Base-by-base conservation (phyloP, 2,329 filamentous ascomycete species). In the Penicillium concentricum region DNA sequence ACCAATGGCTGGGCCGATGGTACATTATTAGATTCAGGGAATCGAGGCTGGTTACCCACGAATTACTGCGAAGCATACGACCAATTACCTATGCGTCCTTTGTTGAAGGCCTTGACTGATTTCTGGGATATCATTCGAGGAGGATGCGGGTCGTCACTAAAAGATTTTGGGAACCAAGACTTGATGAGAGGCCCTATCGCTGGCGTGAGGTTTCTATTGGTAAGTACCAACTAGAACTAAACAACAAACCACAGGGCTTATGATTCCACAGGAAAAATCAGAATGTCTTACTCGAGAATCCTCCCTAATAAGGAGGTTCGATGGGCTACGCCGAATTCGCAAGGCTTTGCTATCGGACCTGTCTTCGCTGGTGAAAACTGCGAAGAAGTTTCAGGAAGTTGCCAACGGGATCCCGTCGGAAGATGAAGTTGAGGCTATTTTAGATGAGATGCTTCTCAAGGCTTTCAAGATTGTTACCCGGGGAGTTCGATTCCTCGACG, bases 1-100 rank as follows among this genome's bases (percentile, higher is more conserved):
- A 94, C 91, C 59, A 99, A 97, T 78, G 94, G 94, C 65, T 99
- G 94, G 94, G 94, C 94, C 32, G 94, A 99, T 73, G 94, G 94
- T 50, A 99, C 94, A 0, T 80, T 97, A 39, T 78, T 99, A 59
- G 84, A 88, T 24, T 91, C 92, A 3, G 93, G 93, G 26, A 89
- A 89, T 49, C 84, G 94, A 65, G 94, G 94, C 61, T 99, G 94
- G 94, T 80, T 99, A 58, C 94, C 94, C 3, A 99, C 94, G 9
- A 99, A 99, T 75, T 99, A 97, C 74, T 99, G 94, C 79, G 92
- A 97, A 72, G 84, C 91, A 10, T 99, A 97, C 72, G 91, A 97
- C 64, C 91, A 93, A 44, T 85, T 91, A 22, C 87, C 92, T 61
- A 92, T 97, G 82, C 85, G 87, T 53, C 92, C 86, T 61, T 81